Evolutionary conservation across 345 rosid species (phyloP).

Genomic region (Brassica incana): DNA sequence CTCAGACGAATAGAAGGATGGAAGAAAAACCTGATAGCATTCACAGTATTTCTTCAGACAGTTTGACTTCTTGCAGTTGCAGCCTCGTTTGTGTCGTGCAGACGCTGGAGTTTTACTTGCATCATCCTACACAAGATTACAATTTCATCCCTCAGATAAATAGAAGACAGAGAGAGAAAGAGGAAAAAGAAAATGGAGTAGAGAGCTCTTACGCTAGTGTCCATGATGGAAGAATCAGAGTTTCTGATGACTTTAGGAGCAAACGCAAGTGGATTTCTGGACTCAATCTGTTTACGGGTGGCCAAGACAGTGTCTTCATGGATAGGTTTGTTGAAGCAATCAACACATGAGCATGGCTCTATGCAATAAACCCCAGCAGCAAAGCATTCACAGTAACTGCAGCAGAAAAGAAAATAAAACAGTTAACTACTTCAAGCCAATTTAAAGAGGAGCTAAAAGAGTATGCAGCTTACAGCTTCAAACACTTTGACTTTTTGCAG

Average conservation of each 20-base stretch:
- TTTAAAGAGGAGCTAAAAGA: not conserved
- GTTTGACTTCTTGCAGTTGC: slow-evolving; percentile 95
- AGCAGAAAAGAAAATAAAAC: not conserved
- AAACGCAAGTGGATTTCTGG: slow-evolving; percentile 97
- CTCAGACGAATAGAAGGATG: not conserved
- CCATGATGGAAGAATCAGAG: slow-evolving; percentile 61
- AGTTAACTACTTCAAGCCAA: slow-evolving; percentile 9
- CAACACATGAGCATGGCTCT: slow-evolving; percentile 91
- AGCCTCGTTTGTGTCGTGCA: slow-evolving; percentile 91
- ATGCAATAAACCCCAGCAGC: slow-evolving; percentile 97
- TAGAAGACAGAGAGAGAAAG: not conserved
- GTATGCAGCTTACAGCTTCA: slow-evolving; percentile 83
- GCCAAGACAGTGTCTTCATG: slow-evolving; percentile 91
- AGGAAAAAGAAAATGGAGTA: slow-evolving; percentile 8
- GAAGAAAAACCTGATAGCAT: slow-evolving; percentile 85
- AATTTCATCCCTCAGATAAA: slow-evolving; percentile 1
- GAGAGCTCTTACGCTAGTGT: slow-evolving; percentile 56
- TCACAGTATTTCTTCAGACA: slow-evolving; percentile 98
- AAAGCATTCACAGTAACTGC: slow-evolving; percentile 98
- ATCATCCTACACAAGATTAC: slow-evolving; percentile 59
- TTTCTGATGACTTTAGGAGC: slow-evolving; percentile 91
- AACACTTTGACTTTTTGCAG: slow-evolving; percentile 93
- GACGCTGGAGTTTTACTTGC: slow-evolving; percentile 86
- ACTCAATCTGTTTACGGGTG: slow-evolving; percentile 93
- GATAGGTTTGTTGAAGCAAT: slow-evolving; percentile 92